Conservation (phyloP, 192 early-diverging fungal species). For the Rhizoclosmatium sp. region DNA sequence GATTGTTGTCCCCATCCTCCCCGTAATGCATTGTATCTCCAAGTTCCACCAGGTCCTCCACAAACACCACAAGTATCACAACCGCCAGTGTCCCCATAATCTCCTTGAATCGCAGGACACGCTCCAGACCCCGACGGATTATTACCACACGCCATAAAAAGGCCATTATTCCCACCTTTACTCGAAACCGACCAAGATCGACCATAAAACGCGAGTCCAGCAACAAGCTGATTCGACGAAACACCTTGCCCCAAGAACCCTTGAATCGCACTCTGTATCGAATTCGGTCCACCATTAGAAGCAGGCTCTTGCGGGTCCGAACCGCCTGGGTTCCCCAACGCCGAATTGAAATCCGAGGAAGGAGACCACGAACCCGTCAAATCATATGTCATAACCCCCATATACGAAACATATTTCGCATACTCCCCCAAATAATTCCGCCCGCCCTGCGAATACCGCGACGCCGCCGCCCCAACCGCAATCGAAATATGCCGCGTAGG, state of each 20-base stretch:
- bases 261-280: background rate
- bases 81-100: background rate
- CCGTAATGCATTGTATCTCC: conserved; percentile 67
- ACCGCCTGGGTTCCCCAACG: background rate
- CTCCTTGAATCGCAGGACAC: conserved; percentile 5
- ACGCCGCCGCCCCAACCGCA: background rate
- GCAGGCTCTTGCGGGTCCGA: background rate
- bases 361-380: conserved; percentile 3
- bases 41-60: conserved; percentile 44
- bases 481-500: conserved; percentile 16
- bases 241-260: conserved; percentile 1
- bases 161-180: background rate
- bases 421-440: background rate
- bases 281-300: background rate
- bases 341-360: conserved; percentile 14
- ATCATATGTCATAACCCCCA: conserved; percentile 19
- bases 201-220: conserved; percentile 31
- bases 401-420: background rate
- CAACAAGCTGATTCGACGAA: conserved; percentile 11
- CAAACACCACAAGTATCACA: conserved; percentile 13
- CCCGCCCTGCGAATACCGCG: background rate
- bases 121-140: background rate
- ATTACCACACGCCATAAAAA: conserved; percentile 9
- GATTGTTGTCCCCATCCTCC: background rate
- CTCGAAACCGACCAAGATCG: background rate